phyloP scores from a whole-genome alignment of 75 land plant species.

The Sequoia sempervirens region DNA sequence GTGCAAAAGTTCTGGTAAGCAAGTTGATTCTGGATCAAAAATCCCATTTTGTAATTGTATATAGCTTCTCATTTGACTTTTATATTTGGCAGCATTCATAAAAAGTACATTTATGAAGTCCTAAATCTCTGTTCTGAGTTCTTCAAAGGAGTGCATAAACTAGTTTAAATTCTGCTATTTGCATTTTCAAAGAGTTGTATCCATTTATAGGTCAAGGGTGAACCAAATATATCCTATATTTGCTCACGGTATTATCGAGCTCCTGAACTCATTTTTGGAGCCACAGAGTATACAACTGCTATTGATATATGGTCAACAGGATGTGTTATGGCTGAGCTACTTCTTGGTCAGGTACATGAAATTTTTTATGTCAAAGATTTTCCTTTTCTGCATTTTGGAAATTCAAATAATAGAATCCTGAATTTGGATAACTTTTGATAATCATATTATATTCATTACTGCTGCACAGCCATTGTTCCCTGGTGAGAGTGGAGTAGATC shows the following conservation, averaged over 20 bases:
- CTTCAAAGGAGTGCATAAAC: neutral
- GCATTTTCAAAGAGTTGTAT: neutral
- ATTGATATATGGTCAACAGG: slow-evolving; percentile 74
- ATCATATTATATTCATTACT: neutral
- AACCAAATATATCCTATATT: slow-evolving; percentile 65
- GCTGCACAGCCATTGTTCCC: slow-evolving; percentile 64
- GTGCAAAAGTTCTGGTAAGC: slow-evolving; percentile 85
- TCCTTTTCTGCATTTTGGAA: neutral
- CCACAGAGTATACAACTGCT: slow-evolving; percentile 63
- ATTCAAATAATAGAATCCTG: neutral
- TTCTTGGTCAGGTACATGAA: slow-evolving; percentile 54
- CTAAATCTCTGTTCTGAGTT: neutral
- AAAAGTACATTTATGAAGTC: neutral
- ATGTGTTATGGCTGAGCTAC: slow-evolving; percentile 69
- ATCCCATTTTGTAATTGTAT: neutral
- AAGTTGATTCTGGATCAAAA: neutral
- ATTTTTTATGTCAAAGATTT: neutral
- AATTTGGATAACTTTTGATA: neutral
- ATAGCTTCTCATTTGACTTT: neutral
- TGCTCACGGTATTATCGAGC: slow-evolving; percentile 75
- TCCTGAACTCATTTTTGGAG: slow-evolving; percentile 69
- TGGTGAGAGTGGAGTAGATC: slow-evolving; percentile 70
- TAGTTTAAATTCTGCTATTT: neutral
- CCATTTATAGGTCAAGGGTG: slow-evolving; percentile 51
- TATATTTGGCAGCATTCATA: neutral